Evolutionary conservation across 176 grass and related monocot genomes (phyloP), one percentile per base, ranked within the genome.

Genomic region (Echinochloa phyllopogon): DNA sequence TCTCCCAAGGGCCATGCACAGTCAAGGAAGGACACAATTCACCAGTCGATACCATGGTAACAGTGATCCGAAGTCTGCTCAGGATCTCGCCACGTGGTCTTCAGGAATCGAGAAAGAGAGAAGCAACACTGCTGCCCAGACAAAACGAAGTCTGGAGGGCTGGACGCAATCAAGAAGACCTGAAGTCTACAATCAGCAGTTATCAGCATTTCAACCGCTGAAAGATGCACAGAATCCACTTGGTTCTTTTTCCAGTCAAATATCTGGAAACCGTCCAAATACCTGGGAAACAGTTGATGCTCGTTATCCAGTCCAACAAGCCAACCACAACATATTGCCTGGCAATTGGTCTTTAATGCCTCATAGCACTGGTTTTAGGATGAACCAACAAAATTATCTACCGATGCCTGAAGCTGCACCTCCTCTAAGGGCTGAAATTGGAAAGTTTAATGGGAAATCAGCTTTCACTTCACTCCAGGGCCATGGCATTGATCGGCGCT

Each of bases 1-100:
- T 64, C 83, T 78, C 37, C 57, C 87, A 80, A 88, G 59, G 90
- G 79, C 90, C 70, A 84, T 94, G 53, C 90, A 94, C 56, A 91
- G 63, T 79, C 87, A 93, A 85, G 90, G 92, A 88, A 73, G 23
- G 65, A 71, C 56, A 73, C 75, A 80, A 86, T 82, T 91, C 69
- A 88, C 78, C 57, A 82, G 83, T 83, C 75, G 9, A 59, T 69
- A 86, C 37, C 53, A 20, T 11, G 62, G 70, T 43, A 81, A 4
- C 18, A 85, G 69, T 62, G 80, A 86, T 65, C 48, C 81, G 65
- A 89, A 92, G 27, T 72, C 50, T 37, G 60, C 62, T 77, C 70
- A 79, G 29, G 92, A 94, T 73, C 78, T 83, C 25, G 61, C 81
- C 61, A 74, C 86, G 80, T 92, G 92, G 88, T 40, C 88, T 84